These are phyloP conservation scores for Phialocephala subalpina DNA, from an alignment of 2,329 filamentous ascomycete species.

Conservation along the genomic window DNA sequence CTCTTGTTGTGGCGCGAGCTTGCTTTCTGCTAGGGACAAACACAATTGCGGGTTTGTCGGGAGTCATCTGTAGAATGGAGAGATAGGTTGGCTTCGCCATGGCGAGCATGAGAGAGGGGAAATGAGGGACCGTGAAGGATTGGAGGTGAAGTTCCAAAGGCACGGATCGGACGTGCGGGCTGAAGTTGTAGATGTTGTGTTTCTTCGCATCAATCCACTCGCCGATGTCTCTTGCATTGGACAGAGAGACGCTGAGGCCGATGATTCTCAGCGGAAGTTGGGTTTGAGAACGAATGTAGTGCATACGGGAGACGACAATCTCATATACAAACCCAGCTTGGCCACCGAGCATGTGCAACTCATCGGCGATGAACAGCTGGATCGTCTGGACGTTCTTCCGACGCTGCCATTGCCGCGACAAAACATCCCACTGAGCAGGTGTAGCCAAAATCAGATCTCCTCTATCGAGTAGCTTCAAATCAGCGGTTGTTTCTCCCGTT, in stretches of 20 bases:
- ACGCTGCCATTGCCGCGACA: slow-evolving; percentile 95
- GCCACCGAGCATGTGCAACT: slow-evolving; percentile 91
- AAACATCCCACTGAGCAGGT: slow-evolving; percentile 92
- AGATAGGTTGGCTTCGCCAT: slow-evolving; percentile 96
- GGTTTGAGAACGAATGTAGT: slow-evolving; percentile 90
- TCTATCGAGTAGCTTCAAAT: slow-evolving; percentile 86
- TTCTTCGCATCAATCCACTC: slow-evolving; percentile 99
- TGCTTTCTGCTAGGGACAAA: slow-evolving; percentile 96
- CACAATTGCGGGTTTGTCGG: slow-evolving; percentile 87
- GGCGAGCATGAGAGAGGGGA: slow-evolving; percentile 96
- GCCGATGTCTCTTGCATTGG: slow-evolving; percentile 92
- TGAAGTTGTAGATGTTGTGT: slow-evolving; percentile 99
- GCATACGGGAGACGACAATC: slow-evolving; percentile 96
- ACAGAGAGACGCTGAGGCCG: slow-evolving; percentile 88
- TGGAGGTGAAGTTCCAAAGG: slow-evolving; percentile 95
- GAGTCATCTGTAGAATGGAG: slow-evolving; percentile 86
- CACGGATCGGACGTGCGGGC: slow-evolving; percentile 86
- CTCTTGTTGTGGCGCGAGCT: slow-evolving; percentile 84
- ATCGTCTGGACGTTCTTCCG: slow-evolving; percentile 94
- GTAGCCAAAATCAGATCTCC: slow-evolving; percentile 93
- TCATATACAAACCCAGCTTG: slow-evolving; percentile 91
- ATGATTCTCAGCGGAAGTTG: slow-evolving; percentile 87
- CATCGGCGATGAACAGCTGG: slow-evolving; percentile 91
- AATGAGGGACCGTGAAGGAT: slow-evolving; percentile 94
- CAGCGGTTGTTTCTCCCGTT: slow-evolving; percentile 89